Evolutionary conservation across 805 yeast genomes (phyloP), one percentile per base, ranked within the genome.

Genomic region (Yamadazyma ubonensis): DNA sequence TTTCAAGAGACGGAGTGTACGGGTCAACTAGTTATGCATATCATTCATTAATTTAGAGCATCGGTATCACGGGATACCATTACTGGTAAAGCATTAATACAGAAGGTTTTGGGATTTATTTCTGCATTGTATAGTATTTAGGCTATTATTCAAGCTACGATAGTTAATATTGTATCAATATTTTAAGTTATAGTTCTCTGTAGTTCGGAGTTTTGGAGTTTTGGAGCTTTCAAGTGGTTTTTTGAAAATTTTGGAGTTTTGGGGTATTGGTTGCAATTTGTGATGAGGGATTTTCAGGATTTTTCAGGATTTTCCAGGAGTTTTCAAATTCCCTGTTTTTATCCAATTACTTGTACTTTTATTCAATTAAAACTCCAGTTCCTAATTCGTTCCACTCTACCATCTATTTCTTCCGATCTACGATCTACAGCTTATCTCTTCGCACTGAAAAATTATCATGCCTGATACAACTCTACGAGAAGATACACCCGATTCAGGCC

Each of bases 1-100:
- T 57, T 83, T 83, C 67, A 82, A 82, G 56, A 74, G 90, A 61
- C 76, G 86, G 46, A 62, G 68, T 40, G 55, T 65, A 4, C 53
- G 63, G 44, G 56, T 62, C 14, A 56, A 57, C 33, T 57, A 41
- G 18, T 20, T 15, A 15, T 10, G 8, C n/a, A 23, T 12, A 27
- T 27, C 5, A 27, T 27, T 27, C 30, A 27, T 20, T 32, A 10
- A 8, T 12, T 14, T 32, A 19, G 16, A 28, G 31, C 18, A 28
- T 28, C 18, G 18, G 16, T 19, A 28, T 28, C 16, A 6, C 26
- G 26, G 26, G 26, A 23, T 23, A 12, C 26, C 26, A 4, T 23
- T 12, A 6, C 26, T 23, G 26, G 26, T 23, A 23, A 23, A 10
- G 26, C 26, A 23, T 23, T 6, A 23, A 23, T 10, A 23, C 26